phyloP scores from a whole-genome alignment of 2,329 filamentous ascomycete species.

The Calonectria hongkongensis region DNA sequence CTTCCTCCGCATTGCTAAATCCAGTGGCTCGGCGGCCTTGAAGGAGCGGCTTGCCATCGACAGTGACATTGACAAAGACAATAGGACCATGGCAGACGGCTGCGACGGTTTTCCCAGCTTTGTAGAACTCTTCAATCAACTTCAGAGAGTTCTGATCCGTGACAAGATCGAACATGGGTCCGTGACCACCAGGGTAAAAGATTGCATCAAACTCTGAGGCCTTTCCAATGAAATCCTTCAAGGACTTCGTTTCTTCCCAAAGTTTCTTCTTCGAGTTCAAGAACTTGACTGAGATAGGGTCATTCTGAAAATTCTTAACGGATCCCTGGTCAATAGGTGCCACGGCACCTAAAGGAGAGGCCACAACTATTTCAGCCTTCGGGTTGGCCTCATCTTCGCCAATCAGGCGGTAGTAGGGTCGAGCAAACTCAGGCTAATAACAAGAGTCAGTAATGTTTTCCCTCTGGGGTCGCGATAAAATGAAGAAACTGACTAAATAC shows the following conservation, averaged over 20 bases:
- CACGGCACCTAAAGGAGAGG: constrained; percentile 77
- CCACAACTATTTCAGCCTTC: constrained; percentile 73
- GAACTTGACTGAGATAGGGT: constrained; percentile 72
- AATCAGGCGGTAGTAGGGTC: constrained; percentile 77
- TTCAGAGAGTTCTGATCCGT: constrained; percentile 73
- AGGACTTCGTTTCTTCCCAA: constrained; percentile 78
- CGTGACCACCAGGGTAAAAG: constrained; percentile 76
- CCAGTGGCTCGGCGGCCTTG: constrained; percentile 75
- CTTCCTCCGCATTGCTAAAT: constrained; percentile 76
- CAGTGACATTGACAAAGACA: constrained; percentile 75
- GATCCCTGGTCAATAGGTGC: constrained; percentile 77
- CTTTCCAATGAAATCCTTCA: constrained; percentile 74
- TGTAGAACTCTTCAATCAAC: constrained; percentile 78
- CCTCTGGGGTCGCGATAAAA: neutral
- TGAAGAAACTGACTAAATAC: constrained; percentile 74
- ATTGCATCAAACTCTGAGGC: constrained; percentile 78
- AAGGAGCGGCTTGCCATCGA: constrained; percentile 72
- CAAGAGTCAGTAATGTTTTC: neutral
- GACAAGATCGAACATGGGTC: constrained; percentile 81
- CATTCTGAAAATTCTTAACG: constrained; percentile 72
- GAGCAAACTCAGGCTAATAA: constrained; percentile 75
- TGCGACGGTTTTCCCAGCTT: constrained; percentile 76
- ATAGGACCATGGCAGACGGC: constrained; percentile 83
- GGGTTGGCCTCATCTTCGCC: constrained; percentile 53
- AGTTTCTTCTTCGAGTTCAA: constrained; percentile 72